Conservation (phyloP, 2,329 filamentous ascomycete genomes). For the Chaetomiaceae sp. region DNA sequence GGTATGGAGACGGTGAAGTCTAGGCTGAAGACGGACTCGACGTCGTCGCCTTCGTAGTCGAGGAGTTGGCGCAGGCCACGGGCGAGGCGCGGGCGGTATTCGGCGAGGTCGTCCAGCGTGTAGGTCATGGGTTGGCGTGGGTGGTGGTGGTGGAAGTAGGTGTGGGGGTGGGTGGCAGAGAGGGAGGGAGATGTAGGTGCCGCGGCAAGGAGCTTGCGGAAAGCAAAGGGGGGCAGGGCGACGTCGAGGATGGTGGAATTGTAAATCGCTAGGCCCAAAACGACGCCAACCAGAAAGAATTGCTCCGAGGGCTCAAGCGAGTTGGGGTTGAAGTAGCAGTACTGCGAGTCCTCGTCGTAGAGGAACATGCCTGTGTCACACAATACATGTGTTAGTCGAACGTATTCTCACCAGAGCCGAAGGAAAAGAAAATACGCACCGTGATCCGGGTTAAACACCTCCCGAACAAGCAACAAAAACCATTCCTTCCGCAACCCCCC, state of each 20-base stretch:
- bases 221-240: conserved; percentile 81
- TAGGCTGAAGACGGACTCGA: conserved; percentile 72
- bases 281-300: conserved; percentile 82
- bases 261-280: conserved; percentile 86
- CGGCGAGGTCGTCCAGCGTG: conserved; percentile 74
- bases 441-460: conserved; percentile 87
- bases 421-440: conserved; percentile 50
- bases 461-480: conserved; percentile 82
- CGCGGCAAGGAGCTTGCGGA: conserved; percentile 77
- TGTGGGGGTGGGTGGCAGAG: conserved; percentile 48
- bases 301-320: conserved; percentile 89
- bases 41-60: conserved; percentile 72
- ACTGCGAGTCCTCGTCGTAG: conserved; percentile 85
- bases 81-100: conserved; percentile 73
- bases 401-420: too few species aligned
- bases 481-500: conserved; percentile 90
- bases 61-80: conserved; percentile 70
- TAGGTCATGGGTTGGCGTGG: conserved; percentile 63
- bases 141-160: conserved; percentile 30
- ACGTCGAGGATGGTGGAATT: conserved; percentile 92
- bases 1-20: conserved; percentile 77
- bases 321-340: conserved; percentile 89
- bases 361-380: conserved; percentile 80
- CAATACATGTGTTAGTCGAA: too few species aligned
- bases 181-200: conserved; percentile 56